phyloP scores from a whole-genome alignment of 1,139 yeast species.

The Casaregolazyma suthepensis region DNA sequence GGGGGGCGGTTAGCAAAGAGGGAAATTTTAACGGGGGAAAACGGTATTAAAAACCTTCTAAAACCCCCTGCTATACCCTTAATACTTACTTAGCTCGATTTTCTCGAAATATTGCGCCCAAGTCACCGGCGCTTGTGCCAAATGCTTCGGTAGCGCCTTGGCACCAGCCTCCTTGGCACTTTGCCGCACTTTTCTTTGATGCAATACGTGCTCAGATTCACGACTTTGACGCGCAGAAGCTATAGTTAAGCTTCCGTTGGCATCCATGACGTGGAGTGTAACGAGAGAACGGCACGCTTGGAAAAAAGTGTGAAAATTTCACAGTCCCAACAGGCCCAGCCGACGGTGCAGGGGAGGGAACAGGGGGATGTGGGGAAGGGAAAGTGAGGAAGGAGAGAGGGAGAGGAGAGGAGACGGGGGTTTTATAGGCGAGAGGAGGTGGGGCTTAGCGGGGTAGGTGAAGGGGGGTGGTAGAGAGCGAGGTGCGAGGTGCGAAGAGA shows the following conservation, averaged over 20 bases:
- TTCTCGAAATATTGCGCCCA: slow-evolving; percentile 20
- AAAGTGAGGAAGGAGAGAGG: not conserved
- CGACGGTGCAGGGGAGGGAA: not conserved
- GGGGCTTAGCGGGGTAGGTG: no score
- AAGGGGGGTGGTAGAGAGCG: no score
- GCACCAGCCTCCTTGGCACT: not conserved
- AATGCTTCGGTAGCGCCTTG: not conserved
- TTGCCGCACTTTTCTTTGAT: not conserved
- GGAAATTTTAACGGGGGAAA: not conserved
- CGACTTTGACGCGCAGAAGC: slow-evolving; percentile 6
- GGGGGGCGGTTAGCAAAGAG: not conserved
- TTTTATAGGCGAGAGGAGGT: no score
- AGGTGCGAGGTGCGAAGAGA: no score
- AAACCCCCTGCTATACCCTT: not conserved
- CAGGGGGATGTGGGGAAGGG: not conserved
- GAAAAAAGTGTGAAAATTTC: not conserved
- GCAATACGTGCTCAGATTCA: not conserved
- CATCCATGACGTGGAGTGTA: not conserved
- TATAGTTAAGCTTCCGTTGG: slow-evolving; percentile 9
- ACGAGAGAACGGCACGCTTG: not conserved
- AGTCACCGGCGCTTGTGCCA: slow-evolving; percentile 8
- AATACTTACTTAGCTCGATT: slow-evolving; percentile 14
- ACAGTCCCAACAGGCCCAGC: not conserved
- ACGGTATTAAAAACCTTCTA: not conserved
- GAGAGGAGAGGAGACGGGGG: not conserved